Evolutionary conservation across 805 yeast genomes (phyloP), one percentile per base, ranked within the genome.

Genomic region (Lipomyces starkeyi): DNA sequence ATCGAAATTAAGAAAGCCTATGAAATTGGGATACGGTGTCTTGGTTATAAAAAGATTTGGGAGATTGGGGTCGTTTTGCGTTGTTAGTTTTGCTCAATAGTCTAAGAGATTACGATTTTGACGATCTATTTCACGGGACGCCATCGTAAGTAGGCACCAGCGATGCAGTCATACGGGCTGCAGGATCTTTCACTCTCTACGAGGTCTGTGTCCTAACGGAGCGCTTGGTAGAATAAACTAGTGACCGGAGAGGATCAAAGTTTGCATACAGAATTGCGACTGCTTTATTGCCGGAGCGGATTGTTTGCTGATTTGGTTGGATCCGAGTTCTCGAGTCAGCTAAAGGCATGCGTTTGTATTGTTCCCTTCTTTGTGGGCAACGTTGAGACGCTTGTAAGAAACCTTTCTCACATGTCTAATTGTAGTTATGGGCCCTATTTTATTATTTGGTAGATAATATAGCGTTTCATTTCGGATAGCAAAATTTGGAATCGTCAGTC

Each of bases 131-230:
- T 40, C 7, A 2, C 13, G 34, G 3, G 27, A 17, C 59, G 11
- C 4, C 17, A 13, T 37, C 17, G 43, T 37, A 43, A 17, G 8
- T n/a, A 43, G 20, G 6, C 13, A 34, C 73, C 73, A 61, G 73
- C 65, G 73, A 64, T 70, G 73, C 73, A 70, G 73, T 64, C 68
- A 32, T 70, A 61, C 20, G 73, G 69, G 55, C 63, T 70, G 73
- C 73, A 69, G 73, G 71, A 62, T 43, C 56, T 37, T 55, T 63
- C 62, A 34, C 54, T 35, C 40, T 25, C n/a, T 37, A 43, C 29
- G 25, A 67, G 56, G 43, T 53, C 58, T 17, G 32, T 37, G 67
- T 62, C 69, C 59, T 71, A 71, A 71, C 73, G 73, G 73, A 71
- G 72, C 73, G 66, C 65, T 53, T 70, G 73, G 73, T 8, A 71